Percentiles rank a stretch among this genome's conserved stretches.
Evolutionary conservation across 2,329 filamentous ascomycete genomes (phyloP).

Genomic region (Pseudocercospora musae): DNA sequence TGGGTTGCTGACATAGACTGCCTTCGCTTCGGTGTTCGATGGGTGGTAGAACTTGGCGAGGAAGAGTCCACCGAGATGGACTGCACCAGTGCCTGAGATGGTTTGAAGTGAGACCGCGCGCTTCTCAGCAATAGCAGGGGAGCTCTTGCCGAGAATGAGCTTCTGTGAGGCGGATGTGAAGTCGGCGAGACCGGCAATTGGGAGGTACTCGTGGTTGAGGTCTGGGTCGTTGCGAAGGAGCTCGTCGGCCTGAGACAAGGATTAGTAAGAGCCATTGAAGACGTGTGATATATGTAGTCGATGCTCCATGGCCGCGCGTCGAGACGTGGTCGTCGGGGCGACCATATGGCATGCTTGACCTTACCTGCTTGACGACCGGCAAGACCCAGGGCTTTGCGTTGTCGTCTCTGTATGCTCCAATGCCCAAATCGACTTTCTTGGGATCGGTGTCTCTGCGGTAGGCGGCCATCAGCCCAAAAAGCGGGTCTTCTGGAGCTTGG

Average conservation of each 20-base stretch:
- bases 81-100: slow-evolving; percentile 93
- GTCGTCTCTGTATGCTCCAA: slow-evolving; percentile 93
- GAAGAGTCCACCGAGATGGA: slow-evolving; percentile 92
- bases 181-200: slow-evolving; percentile 80
- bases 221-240: slow-evolving; percentile 82
- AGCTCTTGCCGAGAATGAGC: slow-evolving; percentile 76
- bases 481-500: slow-evolving; percentile 80
- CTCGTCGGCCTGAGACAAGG: slow-evolving; percentile 70
- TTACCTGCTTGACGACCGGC: slow-evolving; percentile 92
- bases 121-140: slow-evolving; percentile 78
- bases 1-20: slow-evolving; percentile 87
- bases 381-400: slow-evolving; percentile 96
- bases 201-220: slow-evolving; percentile 96
- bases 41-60: slow-evolving; percentile 81
- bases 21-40: slow-evolving; percentile 57
- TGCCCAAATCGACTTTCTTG: slow-evolving; percentile 89
- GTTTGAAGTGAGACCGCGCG: slow-evolving; percentile 82
- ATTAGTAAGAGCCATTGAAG: slow-evolving; percentile 1
- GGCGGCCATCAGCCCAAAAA: slow-evolving; percentile 88
- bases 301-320: not conserved
- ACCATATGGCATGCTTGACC: slow-evolving; percentile 21
- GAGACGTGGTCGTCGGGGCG: not conserved
- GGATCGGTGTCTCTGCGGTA: slow-evolving; percentile 72
- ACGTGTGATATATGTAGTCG: not conserved
- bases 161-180: slow-evolving; percentile 90